Base-by-base conservation (phyloP, 371 early-diverging fungal species). In the Mortierella sp. region DNA sequence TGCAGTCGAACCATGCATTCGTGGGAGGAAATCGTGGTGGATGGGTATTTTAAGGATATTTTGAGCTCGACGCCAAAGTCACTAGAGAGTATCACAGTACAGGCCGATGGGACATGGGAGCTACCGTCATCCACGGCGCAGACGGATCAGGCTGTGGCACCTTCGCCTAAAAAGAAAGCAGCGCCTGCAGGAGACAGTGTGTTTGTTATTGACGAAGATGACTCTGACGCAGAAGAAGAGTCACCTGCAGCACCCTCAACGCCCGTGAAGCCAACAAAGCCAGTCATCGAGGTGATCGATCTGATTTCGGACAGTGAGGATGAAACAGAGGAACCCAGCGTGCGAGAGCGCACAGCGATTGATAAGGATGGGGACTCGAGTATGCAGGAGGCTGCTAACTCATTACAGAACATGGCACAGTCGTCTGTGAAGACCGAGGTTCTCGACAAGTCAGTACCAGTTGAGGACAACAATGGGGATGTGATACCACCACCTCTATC, bases 41-140 rank as follows among this genome's bases (percentile, higher is more conserved):
- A 91, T 67, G 87, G 84, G 12, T 93, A 87, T 58, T 92, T 91
- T 73, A 70, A 81, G 14, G 88, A 87, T 34, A 86, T 94, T 28
- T 64, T 94, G 23, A 56, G 72, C 3, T 78, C 75, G 17, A 83
- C 86, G 12, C 72, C 84, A 0, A 47, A 61, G n/a, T 69, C 63
- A 48, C 76, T 87, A 17, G 89, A 90, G 30, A 84, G 79, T 21
- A 82, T 92, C 9, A 80, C 81, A 8, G 83, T 93, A 1, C 90
- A 89, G 43, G 75, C 89, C 6, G 83, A 84, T 60, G 91, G 91
- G 5, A 60, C 79, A 11, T 83, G 91, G 81, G 80, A 78, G 32
- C 60, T 87, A 15, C 64, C 72, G 43, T 59, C 68, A n/a, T 39
- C 68, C 43, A 17, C 46, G 32, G 21, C 62, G 6, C 48, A 23